A percentile compares a stretch with the other conserved stretches of the same genome.
These are phyloP conservation scores for Fomitopsis serialis DNA, from an alignment of 768 basidiomycete species.

Conservation along the genomic window DNA sequence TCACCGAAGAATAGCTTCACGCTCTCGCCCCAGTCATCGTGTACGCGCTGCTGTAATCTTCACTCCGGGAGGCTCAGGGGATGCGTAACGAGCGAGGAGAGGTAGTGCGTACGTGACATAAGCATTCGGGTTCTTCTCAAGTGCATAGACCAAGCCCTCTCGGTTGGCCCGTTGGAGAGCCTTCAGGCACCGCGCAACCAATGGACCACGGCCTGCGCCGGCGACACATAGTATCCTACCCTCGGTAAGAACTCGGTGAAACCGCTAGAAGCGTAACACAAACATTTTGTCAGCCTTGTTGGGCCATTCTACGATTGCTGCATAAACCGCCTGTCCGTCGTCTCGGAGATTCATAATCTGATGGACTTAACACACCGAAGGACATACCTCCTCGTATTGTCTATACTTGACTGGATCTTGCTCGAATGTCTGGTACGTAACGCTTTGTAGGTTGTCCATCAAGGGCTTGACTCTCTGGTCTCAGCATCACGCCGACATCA, in stretches of 20 bases:
- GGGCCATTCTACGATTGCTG: slow-evolving; percentile 72
- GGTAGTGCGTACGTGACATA: slow-evolving; percentile 74
- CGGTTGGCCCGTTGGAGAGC: slow-evolving; percentile 67
- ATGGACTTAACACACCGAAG: not conserved
- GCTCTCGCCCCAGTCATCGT: slow-evolving; percentile 73
- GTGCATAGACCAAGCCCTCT: slow-evolving; percentile 69
- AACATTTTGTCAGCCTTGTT: slow-evolving; percentile 37
- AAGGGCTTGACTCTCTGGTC: slow-evolving; percentile 55
- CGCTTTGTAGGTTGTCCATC: slow-evolving; percentile 95
- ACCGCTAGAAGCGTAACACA: not conserved
- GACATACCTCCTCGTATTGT: slow-evolving; percentile 86
- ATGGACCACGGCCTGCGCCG: slow-evolving; percentile 91
- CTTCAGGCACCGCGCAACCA: slow-evolving; percentile 78
- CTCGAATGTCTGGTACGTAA: slow-evolving; percentile 97
- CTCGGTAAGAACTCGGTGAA: not conserved
- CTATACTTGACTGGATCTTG: slow-evolving; percentile 95
- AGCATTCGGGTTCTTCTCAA: slow-evolving; percentile 97
- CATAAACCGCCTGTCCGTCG: slow-evolving; percentile 63
- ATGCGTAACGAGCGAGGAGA: not conserved
- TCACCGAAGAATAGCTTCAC: slow-evolving; percentile 90
- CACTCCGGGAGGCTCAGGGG: slow-evolving; percentile 1
- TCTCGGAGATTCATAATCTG: too few species aligned
- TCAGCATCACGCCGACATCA: not conserved
- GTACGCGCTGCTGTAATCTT: slow-evolving; percentile 82
- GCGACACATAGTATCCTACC: slow-evolving; percentile 82